Conservation (phyloP, 2,329 filamentous ascomycete species). For the Monilinia vaccinii-corymbosi region DNA sequence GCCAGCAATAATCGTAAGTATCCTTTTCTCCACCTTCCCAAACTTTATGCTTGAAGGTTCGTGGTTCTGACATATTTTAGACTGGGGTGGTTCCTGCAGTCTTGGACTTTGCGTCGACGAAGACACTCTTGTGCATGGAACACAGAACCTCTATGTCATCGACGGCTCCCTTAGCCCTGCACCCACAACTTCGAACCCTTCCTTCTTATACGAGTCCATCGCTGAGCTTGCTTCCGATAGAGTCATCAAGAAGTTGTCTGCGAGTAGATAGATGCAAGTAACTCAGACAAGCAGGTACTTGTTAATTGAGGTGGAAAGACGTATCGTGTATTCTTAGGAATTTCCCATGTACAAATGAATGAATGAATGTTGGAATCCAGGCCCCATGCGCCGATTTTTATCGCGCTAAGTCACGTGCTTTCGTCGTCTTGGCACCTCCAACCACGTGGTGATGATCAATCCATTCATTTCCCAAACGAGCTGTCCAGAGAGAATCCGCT, state of each 20-base stretch:
- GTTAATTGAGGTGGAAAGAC: neutral
- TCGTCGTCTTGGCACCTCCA: neutral
- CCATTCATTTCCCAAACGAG: neutral
- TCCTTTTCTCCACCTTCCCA: neutral
- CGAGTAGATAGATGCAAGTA: neutral
- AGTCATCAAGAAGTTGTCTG: neutral
- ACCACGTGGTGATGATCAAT: neutral
- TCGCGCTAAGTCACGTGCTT: neutral
- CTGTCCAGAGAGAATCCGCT: neutral
- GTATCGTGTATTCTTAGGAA: neutral
- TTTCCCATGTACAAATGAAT: neutral
- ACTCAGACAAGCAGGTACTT: neutral
- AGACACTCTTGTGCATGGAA: neutral
- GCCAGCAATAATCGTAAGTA: neutral
- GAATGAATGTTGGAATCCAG: no score
- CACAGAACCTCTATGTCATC: neutral
- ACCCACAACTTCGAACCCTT: neutral
- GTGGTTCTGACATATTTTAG: neutral
- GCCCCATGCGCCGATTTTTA: neutral
- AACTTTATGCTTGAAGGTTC: neutral
- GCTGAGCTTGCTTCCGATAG: neutral
- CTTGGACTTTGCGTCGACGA: neutral
- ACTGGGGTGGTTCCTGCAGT: constrained; percentile 4
- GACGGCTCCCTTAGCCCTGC: neutral
- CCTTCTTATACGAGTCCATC: neutral